phyloP scores from a whole-genome alignment of 768 basidiomycete species.

The Serpula lacrymans region DNA sequence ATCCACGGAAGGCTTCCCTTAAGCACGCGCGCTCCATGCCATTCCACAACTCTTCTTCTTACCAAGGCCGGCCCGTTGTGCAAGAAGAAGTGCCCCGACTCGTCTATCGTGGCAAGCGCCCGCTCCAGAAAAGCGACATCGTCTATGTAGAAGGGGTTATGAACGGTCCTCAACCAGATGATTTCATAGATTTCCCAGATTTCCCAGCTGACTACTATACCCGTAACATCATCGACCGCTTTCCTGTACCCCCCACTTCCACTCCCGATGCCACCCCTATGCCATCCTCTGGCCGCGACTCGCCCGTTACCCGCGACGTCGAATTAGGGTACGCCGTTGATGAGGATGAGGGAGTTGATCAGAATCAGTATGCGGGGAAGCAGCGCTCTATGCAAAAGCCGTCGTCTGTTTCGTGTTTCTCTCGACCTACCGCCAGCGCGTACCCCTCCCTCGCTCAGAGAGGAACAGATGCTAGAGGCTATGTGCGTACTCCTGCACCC shows the following conservation, averaged over 20 bases:
- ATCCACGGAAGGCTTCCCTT: conserved; percentile 1
- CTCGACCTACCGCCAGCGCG: conserved; percentile 4
- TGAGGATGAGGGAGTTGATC: not conserved
- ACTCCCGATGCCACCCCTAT: conserved; percentile 6
- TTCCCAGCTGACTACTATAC: not conserved
- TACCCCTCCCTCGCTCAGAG: conserved; percentile 2
- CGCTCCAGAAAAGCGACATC: conserved; percentile 8
- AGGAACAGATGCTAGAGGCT: no score
- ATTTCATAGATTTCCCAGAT: not conserved
- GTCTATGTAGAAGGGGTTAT: conserved; percentile 6
- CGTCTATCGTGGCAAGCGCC: conserved; percentile 10
- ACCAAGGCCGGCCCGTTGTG: not conserved
- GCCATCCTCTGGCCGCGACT: conserved; percentile 1
- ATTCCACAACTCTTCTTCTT: not conserved
- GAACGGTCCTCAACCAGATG: conserved; percentile 1
- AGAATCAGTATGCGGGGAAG: not conserved
- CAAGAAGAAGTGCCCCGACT: conserved; percentile 1
- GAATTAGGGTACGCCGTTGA: not conserved
- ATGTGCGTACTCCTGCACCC: no score
- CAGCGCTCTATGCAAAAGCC: conserved; percentile 5
- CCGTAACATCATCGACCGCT: conserved; percentile 5
- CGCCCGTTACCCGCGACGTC: not conserved
- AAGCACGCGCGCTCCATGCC: conserved; percentile 14
- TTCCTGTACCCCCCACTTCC: conserved; percentile 5
- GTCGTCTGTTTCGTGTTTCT: conserved; percentile 6